A percentile compares a stretch with the other conserved stretches of the same genome.
These are phyloP conservation scores for Xanthoparmelia taractica DNA, from an alignment of 495 filamentous ascomycete genomes.

Conservation along the genomic window DNA sequence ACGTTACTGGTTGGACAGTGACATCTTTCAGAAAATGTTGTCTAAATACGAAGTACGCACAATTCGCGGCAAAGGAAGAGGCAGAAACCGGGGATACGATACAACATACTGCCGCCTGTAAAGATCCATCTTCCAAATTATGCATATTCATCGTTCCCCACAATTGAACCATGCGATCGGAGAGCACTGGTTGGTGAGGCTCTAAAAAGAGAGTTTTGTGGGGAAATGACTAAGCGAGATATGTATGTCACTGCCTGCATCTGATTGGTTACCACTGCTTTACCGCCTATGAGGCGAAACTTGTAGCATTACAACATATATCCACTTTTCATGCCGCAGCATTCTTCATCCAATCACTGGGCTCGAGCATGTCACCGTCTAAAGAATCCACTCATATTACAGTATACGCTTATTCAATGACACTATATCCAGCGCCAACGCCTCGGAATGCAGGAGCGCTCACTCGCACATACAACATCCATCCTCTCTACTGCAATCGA, in stretches of 20 bases:
- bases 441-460: neutral
- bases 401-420: neutral
- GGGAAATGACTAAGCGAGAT: conserved; percentile 3
- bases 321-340: neutral
- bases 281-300: neutral
- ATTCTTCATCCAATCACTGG: neutral
- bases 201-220: neutral
- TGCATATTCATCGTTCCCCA: neutral
- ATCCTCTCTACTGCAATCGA: neutral
- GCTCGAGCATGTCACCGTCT: neutral
- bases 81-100: neutral
- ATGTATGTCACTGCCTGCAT: conserved; percentile 1
- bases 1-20: neutral
- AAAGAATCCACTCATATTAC: neutral
- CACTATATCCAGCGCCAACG: neutral
- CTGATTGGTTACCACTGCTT: neutral
- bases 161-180: neutral
- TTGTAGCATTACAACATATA: neutral
- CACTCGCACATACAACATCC: neutral
- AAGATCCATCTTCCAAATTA: neutral
- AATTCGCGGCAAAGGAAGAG: neutral
- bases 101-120: neutral
- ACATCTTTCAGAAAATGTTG: too few relatives aligned
- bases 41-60: neutral
- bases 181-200: neutral